These are phyloP conservation scores for Wolfiporia cocos DNA, from an alignment of 1,284 basidiomycete genomes.

Conservation along the genomic window DNA sequence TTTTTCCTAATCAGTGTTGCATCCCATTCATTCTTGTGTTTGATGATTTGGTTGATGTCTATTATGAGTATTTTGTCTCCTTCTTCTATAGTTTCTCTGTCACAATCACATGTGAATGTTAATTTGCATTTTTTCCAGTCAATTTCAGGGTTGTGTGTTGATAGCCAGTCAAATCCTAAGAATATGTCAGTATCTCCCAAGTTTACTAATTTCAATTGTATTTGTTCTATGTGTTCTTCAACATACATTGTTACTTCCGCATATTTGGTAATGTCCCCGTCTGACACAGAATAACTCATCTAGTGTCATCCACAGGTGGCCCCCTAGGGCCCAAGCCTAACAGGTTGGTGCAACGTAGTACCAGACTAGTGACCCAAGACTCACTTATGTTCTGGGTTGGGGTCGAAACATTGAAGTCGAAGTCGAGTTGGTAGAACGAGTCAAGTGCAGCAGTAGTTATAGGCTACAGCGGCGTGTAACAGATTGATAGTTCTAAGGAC, in stretches of 20 bases:
- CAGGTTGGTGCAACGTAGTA: too few relatives aligned
- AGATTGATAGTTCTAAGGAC: too few relatives aligned
- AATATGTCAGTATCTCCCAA: conserved; percentile 4
- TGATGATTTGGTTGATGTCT: not conserved
- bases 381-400: too few relatives aligned
- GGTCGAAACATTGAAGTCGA: too few relatives aligned
- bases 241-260: not conserved
- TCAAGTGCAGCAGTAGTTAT: too few relatives aligned
- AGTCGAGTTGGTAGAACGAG: too few relatives aligned
- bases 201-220: not conserved
- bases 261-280: not conserved
- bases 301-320: too few relatives aligned
- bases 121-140: not conserved
- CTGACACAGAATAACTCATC: too few relatives aligned
- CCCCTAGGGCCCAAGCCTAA: too few relatives aligned
- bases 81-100: not conserved
- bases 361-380: too few relatives aligned
- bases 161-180: conserved; percentile 9
- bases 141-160: conserved; percentile 7
- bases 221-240: not conserved
- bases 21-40: too few relatives aligned
- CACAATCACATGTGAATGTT: not conserved
- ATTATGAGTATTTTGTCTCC: conserved; percentile 3
- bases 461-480: too few relatives aligned
- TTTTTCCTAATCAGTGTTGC: not conserved